Evolutionary conservation across 2,329 filamentous ascomycete genomes (phyloP).

Genomic region (Endocalyx cinctus): DNA sequence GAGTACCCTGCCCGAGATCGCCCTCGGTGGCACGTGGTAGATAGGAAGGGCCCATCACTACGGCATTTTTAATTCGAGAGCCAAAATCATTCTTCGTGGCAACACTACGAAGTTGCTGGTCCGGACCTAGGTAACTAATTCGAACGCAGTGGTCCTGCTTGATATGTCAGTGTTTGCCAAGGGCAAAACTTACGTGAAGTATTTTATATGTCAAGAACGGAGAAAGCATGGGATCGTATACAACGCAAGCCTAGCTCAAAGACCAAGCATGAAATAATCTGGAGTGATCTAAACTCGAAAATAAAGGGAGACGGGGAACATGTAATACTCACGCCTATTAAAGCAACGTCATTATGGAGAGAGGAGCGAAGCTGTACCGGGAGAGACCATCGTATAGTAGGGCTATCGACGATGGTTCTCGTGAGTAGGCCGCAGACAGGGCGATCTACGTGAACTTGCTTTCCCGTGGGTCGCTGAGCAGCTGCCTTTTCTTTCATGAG

Average conservation of each 20-base stretch:
- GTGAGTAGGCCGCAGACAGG: slow-evolving; percentile 70
- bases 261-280: too few relatives aligned
- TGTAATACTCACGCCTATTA: slow-evolving; percentile 59
- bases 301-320: slow-evolving; percentile 15
- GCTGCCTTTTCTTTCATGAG: slow-evolving; percentile 24
- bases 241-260: too few relatives aligned
- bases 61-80: slow-evolving; percentile 72
- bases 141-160: slow-evolving; percentile 70
- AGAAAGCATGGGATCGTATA: too few relatives aligned
- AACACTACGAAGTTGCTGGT: slow-evolving; percentile 71
- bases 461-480: slow-evolving; percentile 29
- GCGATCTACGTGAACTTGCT: slow-evolving; percentile 27
- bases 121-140: slow-evolving; percentile 67
- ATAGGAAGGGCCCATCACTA: slow-evolving; percentile 61
- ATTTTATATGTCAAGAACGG: too few relatives aligned
- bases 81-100: slow-evolving; percentile 75
- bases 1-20: slow-evolving; percentile 10
- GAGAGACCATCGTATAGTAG: slow-evolving; percentile 70
- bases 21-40: slow-evolving; percentile 28
- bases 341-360: slow-evolving; percentile 74
- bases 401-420: slow-evolving; percentile 71
- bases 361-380: slow-evolving; percentile 71
- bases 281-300: too few relatives aligned
- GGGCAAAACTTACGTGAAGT: too few relatives aligned
- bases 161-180: too few relatives aligned